Percentiles rank a stretch among this genome's conserved stretches.
Evolutionary conservation across 805 yeast species (phyloP).

Genomic region (Hanseniaspora thailandica): DNA sequence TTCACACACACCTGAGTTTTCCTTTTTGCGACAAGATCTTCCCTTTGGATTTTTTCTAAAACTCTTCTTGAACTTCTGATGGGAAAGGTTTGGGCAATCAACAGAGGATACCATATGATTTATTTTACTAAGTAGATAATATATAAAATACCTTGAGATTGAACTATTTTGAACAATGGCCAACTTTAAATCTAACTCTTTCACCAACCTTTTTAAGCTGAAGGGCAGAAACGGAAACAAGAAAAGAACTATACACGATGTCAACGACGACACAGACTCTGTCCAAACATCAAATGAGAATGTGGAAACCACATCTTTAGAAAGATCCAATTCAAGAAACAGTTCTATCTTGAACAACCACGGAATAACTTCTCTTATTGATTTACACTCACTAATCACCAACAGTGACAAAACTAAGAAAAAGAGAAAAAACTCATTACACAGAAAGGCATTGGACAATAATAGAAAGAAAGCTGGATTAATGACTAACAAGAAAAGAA

Average conservation of each 20-base stretch:
- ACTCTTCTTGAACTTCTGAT: too few species aligned
- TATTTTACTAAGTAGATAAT: too few species aligned
- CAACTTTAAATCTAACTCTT: constrained; percentile 18
- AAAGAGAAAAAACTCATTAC: constrained; percentile 5
- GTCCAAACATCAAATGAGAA: neutral
- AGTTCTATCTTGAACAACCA: constrained; percentile 2
- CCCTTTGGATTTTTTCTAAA: neutral
- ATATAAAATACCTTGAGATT: too few species aligned
- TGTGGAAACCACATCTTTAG: neutral
- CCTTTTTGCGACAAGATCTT: too few species aligned
- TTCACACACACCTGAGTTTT: too few species aligned
- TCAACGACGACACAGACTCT: neutral
- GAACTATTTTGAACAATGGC: too few species aligned
- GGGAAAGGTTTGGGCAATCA: too few species aligned
- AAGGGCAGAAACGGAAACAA: constrained; percentile 21
- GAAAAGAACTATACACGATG: constrained; percentile 15
- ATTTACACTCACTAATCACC: constrained; percentile 6
- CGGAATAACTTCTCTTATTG: constrained; percentile 9
- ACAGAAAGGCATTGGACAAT: constrained; percentile 9
- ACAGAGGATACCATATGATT: neutral
- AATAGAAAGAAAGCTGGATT: constrained; percentile 12
- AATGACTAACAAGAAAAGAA: constrained; percentile 9
- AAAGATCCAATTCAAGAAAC: neutral
- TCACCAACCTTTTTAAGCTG: constrained; percentile 27
- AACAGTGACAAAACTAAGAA: neutral